phyloP scores from a whole-genome alignment of 345 rosid genomes.

The Aquilaria yunnanensis region DNA sequence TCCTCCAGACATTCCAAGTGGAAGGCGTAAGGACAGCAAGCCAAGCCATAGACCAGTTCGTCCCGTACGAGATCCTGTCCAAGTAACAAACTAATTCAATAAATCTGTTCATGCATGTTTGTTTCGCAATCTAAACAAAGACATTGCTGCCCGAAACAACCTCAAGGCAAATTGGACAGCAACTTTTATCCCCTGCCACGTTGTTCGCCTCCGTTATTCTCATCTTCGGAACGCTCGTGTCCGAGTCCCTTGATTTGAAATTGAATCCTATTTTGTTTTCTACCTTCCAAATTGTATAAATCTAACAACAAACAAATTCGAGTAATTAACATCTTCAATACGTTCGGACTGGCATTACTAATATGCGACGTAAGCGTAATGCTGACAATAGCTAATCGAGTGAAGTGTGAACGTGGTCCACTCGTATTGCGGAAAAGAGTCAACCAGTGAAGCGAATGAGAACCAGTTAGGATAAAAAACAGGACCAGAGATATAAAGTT shows the following conservation, averaged over 20 bases:
- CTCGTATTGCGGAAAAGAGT: too few relatives aligned
- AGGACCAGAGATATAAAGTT: too few relatives aligned
- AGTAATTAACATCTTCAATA: too few relatives aligned
- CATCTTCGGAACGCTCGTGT: slow-evolving; percentile 7
- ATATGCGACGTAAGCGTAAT: too few relatives aligned
- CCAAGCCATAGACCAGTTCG: slow-evolving; percentile 20
- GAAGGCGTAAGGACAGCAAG: slow-evolving; percentile 27
- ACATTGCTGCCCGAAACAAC: slow-evolving; percentile 8
- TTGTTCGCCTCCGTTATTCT: slow-evolving; percentile 15
- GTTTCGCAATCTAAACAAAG: neutral
- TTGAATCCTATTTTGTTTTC: too few relatives aligned
- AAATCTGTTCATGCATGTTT: neutral
- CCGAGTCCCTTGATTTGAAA: neutral
- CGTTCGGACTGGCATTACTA: too few relatives aligned
- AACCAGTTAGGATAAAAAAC: too few relatives aligned
- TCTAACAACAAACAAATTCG: neutral
- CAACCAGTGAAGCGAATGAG: too few relatives aligned
- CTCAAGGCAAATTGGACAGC: slow-evolving; percentile 45
- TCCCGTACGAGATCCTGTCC: slow-evolving; percentile 28
- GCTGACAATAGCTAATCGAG: too few relatives aligned
- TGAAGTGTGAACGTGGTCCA: too few relatives aligned
- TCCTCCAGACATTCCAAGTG: slow-evolving; percentile 18
- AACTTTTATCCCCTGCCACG: slow-evolving; percentile 18
- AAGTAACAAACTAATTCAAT: neutral
- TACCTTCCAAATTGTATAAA: too few relatives aligned